Percentiles rank a stretch among this genome's conserved stretches.
Evolutionary conservation across 2,329 filamentous ascomycete genomes (phyloP).

Genomic region (Ophiobolus disseminans): DNA sequence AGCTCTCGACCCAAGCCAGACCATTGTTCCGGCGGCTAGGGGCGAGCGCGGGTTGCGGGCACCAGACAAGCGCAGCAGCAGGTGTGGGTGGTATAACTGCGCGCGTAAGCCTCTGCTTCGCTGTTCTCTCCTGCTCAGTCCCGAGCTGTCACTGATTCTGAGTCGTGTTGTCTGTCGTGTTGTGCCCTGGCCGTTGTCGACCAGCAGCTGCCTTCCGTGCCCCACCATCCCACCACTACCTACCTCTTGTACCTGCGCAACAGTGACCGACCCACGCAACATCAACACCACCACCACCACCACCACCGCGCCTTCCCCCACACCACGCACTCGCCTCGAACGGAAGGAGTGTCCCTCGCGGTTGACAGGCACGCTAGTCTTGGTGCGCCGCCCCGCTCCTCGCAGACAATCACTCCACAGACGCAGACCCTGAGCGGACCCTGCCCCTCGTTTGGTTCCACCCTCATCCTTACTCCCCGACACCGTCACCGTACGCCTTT

Average conservation of each 20-base stretch:
- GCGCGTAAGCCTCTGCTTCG: conserved; percentile 1
- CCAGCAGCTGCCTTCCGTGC: not conserved
- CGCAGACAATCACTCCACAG: not conserved
- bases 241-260: conserved; percentile 13
- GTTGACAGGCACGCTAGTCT: no score
- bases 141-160: not conserved
- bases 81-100: conserved; percentile 15
- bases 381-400: no score
- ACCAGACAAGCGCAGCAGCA: conserved; percentile 15
- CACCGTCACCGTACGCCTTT: not conserved
- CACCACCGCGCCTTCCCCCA: conserved; percentile 13
- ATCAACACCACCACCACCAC: conserved; percentile 8
- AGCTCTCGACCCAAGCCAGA: conserved; percentile 12
- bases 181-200: conserved; percentile 3
- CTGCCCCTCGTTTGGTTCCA: conserved; percentile 8
- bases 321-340: no score
- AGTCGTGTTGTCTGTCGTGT: conserved; percentile 1
- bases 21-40: conserved; percentile 33
- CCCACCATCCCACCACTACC: conserved; percentile 2
- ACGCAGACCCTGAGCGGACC: conserved; percentile 7
- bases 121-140: conserved; percentile 1
- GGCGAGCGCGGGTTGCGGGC: conserved; percentile 14
- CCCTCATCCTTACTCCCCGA: not conserved
- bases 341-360: no score
- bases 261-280: conserved; percentile 9